A percentile compares a stretch with the other conserved stretches of the same genome.
Evolutionary conservation across 192 early-diverging fungal species (phyloP).

Genomic region (Coemansia sp.): DNA sequence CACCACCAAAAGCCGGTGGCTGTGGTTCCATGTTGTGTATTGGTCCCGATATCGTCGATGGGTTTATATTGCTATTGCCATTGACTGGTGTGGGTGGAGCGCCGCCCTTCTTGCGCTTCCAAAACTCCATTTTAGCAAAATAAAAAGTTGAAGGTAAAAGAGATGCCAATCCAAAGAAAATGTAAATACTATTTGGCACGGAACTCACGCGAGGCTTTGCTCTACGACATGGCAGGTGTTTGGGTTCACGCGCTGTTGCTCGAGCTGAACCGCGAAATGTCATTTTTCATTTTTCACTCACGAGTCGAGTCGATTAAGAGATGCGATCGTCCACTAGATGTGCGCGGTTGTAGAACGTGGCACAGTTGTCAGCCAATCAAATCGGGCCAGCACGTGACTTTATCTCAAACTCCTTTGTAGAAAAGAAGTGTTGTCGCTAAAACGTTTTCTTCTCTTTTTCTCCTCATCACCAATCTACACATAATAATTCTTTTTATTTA

Average conservation of each 20-base stretch:
- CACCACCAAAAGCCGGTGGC: neutral
- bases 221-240: neutral
- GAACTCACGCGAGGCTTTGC: neutral
- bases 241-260: neutral
- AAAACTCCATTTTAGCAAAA: slow-evolving; percentile 43
- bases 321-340: neutral
- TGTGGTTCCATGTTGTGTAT: slow-evolving; percentile 47
- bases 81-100: slow-evolving; percentile 11
- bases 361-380: slow-evolving; percentile 21
- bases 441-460: neutral
- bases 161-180: neutral
- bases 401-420: neutral
- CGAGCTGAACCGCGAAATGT: neutral
- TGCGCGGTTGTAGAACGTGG: slow-evolving; percentile 9
- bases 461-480: neutral
- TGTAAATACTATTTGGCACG: neutral
- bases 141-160: neutral
- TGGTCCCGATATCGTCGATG: slow-evolving; percentile 48
- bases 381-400: slow-evolving; percentile 22
- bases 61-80: slow-evolving; percentile 26
- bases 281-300: neutral
- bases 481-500: neutral
- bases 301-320: neutral
- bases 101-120: slow-evolving; percentile 54
- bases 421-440: neutral